Evolutionary conservation across 805 yeast genomes (phyloP).

Genomic region (Candida stauntonica): DNA sequence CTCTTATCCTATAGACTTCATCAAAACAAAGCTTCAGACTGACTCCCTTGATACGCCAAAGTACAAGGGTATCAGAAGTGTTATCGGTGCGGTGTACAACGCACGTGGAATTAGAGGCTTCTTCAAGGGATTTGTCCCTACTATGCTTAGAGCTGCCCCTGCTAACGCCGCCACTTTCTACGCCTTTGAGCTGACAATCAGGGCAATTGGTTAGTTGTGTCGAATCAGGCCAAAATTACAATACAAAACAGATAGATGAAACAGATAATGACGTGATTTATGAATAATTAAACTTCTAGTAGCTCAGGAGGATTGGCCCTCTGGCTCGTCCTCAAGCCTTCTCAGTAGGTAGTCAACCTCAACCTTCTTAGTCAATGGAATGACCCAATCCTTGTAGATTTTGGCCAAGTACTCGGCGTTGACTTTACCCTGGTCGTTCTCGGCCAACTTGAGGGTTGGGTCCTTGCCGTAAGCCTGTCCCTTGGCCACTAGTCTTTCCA

Average conservation of each 20-base stretch:
- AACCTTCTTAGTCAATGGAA: conserved; percentile 92
- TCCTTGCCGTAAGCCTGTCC: conserved; percentile 87
- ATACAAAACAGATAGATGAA: background rate
- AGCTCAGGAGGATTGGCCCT: background rate
- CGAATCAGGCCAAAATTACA: too few species aligned
- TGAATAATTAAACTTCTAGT: background rate
- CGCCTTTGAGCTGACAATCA: conserved; percentile 86
- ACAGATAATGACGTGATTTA: background rate
- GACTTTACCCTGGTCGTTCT: conserved; percentile 66
- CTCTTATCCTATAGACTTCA: conserved; percentile 86
- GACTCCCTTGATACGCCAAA: conserved; percentile 58
- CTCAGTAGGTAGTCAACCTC: conserved; percentile 88
- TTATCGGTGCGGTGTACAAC: conserved; percentile 48
- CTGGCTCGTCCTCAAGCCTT: conserved; percentile 60
- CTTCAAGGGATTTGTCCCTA: conserved; percentile 87
- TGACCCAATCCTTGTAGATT: conserved; percentile 82
- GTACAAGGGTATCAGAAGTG: conserved; percentile 54
- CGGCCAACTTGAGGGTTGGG: conserved; percentile 71
- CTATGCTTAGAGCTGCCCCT: conserved; percentile 94
- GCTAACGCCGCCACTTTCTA: conserved; percentile 97
- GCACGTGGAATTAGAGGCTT: conserved; percentile 72
- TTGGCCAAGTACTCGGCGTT: conserved; percentile 77
- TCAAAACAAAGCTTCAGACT: conserved; percentile 85
- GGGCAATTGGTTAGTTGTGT: conserved; percentile 34
- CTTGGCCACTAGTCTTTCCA: conserved; percentile 72